Evolutionary conservation across 768 basidiomycete genomes (phyloP), one percentile per base, ranked within the genome.

Genomic region (Boletus subcaerulescens): DNA sequence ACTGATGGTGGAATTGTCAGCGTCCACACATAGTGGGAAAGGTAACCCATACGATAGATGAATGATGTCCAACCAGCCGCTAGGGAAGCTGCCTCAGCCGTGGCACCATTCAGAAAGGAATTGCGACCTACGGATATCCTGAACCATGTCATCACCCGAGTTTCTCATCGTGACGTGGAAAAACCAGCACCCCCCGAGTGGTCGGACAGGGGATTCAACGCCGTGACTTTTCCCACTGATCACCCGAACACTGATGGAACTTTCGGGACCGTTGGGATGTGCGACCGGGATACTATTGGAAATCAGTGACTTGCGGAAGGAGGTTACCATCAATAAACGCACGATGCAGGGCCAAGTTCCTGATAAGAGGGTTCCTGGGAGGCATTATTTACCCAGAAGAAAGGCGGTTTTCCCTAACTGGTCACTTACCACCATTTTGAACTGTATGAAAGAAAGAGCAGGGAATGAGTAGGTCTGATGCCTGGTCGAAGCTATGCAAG

Each of bases 101-200:
- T 29, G 32, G 29, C 29, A 24, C 36, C 8, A 13, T 15, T 22
- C 18, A n/a, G 20, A 49, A 49, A 1, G 39, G 36, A 15, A 35
- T n/a, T 40, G 36, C 20, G 14, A 72, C 86, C 65, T 60, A 85
- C 91, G 94, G 39, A 98, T 76, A 11, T 87, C 83, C 67, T 95
- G 95, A 75, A 91, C 96, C 31, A 92, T 79, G 31, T 67, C 65
- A 40, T 71, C 76, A 2, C 81, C 84, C 31, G 82, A 78, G 56
- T 79, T 79, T 26, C 78, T 72, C 68, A 95, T 85, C 54, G 75
- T 83, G 57, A 87, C 73, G 65, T 95, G 91, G 74, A 95, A 86
- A 71, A 84, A 97, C 91, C 92, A 95, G 71, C 93, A 95, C 6
- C 95, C 95, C 13, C 95, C 95, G 1, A 94, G 80, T 0, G 92